Evolutionary conservation across 805 yeast genomes (phyloP), one percentile per base, ranked within the genome.

Genomic region (Cyberlindnera maclurae): DNA sequence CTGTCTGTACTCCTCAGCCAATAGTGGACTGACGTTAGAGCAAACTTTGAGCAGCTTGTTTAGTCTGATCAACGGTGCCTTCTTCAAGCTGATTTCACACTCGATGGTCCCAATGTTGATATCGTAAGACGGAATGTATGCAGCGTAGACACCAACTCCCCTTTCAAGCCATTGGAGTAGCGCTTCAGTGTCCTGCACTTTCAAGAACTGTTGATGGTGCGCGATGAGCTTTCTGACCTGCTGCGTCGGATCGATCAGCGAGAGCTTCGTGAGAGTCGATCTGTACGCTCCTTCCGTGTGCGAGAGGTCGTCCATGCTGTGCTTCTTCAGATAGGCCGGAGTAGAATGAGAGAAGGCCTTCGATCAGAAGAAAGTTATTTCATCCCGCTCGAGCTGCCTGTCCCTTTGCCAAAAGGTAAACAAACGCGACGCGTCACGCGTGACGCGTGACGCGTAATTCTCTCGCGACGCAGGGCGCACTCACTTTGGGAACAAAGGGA

Each of bases 211-310:
- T 27, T 44, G 45, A 36, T 49, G 52, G 26, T 45, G 45, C 7
- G 49, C 47, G 9, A 41, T 40, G 15, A 47, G 40, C 12, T 45
- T 29, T 12, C 49, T 37, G 29, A 33, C 12, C 9, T 33, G 29
- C 17, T 33, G 30, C 15, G 36, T 24, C 15, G 18, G 22, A 5
- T n/a, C 12, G n/a, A 13, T 4, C 20, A 24, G 26, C 4, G 30
- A 15, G 12, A 33, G 40, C 37, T 45, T 47, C 9, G 49, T 37
- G 11, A 49, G 36, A 12, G 43, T 38, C 13, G 34, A 7, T 18
- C 51, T 40, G 42, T 45, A 49, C 11, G 37, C 34, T 8, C 37
- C 32, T 38, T 49, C 53, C 10, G 53, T 38, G 12, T 32, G 28
- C 20, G 28, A 9, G 16, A 32, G 34, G 20, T 32, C 24, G 13